Evolutionary conservation across 2,329 filamentous ascomycete species (phyloP), one percentile per base, ranked within the genome.

Genomic region (Nothomitra cinnamomea): DNA sequence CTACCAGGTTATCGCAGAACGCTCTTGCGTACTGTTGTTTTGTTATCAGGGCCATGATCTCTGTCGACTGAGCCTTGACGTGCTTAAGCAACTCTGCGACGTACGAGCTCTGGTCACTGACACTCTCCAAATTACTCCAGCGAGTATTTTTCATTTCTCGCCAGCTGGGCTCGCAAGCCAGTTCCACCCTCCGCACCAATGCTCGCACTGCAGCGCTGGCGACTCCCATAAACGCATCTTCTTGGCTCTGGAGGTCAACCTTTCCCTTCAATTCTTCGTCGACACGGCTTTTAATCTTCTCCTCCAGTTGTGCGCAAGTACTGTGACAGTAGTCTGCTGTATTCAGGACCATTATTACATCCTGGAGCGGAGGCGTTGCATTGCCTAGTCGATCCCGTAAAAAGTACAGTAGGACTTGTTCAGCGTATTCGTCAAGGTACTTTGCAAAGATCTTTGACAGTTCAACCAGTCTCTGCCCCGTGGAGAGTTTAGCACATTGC

Each of bases 251-350:
- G 19, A 98, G 70, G 65, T 96, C 90, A 5, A 98, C 84, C 57
- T 79, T 81, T 28, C 79, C 70, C 15, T 79, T 79, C 36, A 94
- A 72, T 1, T 88, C 85, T 47, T 78, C 74, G 58, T 96, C 92
- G 57, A 98, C 88, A 8, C 88, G 80, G 61, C 85, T 83, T 68
- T 87, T 90, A 67, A 98, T 89, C 66, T 86, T 95, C 61, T 96
- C 89, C 65, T 96, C 90, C 0, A 98, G 75, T 64, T 96, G 90
- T 49, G 82, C 88, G 50, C 88, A 92, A 28, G 94, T 96, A 24
- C 80, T 80, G 63, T 95, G 90, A 78, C 92, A 98, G 66, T 96
- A 98, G 63, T 98, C 92, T 0, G 92, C 90, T 1, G 92, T 96
- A 64, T 98, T 98, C 49, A 98, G 73, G 1, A 96, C 88, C 2